phyloP scores from a whole-genome alignment of 176 grass and related monocot genomes.

The Pontederia paniculata region DNA sequence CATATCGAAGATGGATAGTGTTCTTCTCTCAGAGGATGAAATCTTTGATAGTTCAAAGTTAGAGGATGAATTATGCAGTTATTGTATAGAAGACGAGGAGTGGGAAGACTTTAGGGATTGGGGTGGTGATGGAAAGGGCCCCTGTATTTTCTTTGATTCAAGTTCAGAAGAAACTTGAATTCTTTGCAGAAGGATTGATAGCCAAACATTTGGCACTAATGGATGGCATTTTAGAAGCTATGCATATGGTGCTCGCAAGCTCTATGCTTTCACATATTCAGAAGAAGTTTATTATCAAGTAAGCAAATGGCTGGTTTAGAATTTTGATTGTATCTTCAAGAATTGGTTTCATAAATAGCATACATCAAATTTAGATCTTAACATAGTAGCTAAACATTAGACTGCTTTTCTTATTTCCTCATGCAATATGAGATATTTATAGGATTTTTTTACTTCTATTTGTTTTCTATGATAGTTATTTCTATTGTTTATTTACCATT shows the following conservation, averaged over 20 bases:
- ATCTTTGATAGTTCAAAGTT: conserved; percentile 25
- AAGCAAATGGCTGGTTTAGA: conserved; percentile 20
- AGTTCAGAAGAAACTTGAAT: conserved; percentile 97
- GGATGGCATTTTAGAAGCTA: conserved; percentile 69
- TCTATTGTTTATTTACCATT: no score
- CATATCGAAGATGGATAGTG: conserved; percentile 7
- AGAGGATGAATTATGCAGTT: conserved; percentile 81
- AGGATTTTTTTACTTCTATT: no score
- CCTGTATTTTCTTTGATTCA: conserved; percentile 35
- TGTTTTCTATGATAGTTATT: no score
- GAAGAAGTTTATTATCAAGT: conserved; percentile 92
- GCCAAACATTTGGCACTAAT: conserved; percentile 94
- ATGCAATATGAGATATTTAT: no score
- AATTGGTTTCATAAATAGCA: no score
- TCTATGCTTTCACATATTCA: conserved; percentile 91
- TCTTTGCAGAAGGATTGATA: conserved; percentile 75
- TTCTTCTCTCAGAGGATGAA: conserved; percentile 11
- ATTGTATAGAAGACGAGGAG: conserved; percentile 68
- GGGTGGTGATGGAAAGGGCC: conserved; percentile 81
- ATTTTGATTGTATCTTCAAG: no score
- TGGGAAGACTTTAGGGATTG: conserved; percentile 94
- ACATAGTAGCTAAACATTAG: no score
- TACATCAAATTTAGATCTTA: no score
- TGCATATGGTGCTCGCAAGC: conserved; percentile 58
- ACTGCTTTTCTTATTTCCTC: no score